Percentiles rank a stretch among this genome's conserved stretches.
Conservation (phyloP, 2,329 filamentous ascomycete genomes). For the Endoconidiophora laricicola region DNA sequence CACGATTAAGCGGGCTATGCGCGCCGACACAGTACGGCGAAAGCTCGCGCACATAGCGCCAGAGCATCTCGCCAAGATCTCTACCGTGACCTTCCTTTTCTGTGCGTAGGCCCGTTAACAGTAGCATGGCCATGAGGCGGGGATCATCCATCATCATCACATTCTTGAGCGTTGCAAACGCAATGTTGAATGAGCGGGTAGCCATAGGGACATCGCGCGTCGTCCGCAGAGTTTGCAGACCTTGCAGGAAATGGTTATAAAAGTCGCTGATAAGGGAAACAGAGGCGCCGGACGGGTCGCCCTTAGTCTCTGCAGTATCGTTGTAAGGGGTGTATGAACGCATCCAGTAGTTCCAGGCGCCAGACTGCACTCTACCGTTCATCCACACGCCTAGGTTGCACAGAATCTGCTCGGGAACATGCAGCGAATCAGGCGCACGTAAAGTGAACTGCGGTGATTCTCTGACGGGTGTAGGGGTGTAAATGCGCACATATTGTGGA, state of each 20-base stretch:
- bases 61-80: conserved; percentile 11
- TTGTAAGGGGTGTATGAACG: conserved; percentile 2
- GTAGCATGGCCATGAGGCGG: conserved; percentile 10
- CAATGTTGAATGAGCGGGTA: conserved; percentile 12
- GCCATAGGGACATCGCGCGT: conserved; percentile 3
- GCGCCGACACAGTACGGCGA: conserved; percentile 9
- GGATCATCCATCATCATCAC: conserved; percentile 12
- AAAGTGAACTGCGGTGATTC: conserved; percentile 6
- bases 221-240: conserved; percentile 6
- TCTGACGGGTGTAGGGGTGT: conserved; percentile 5
- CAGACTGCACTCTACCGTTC: conserved; percentile 8
- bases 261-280: conserved; percentile 12
- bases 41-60: conserved; percentile 10
- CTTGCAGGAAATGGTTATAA: conserved; percentile 12
- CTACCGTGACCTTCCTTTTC: conserved; percentile 12
- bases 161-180: conserved; percentile 10
- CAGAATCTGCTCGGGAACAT: conserved; percentile 11
- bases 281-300: conserved; percentile 9
- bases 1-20: conserved; percentile 11
- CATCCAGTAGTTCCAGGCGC: conserved; percentile 9
- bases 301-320: conserved; percentile 7
- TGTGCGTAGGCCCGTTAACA: conserved; percentile 9
- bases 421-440: conserved; percentile 8
- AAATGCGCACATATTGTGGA: conserved; percentile 10
- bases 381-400: conserved; percentile 9